Evolutionary conservation across 345 rosid genomes (phyloP), one percentile per base, ranked within the genome.

Genomic region (Bretschneidera sinensis): DNA sequence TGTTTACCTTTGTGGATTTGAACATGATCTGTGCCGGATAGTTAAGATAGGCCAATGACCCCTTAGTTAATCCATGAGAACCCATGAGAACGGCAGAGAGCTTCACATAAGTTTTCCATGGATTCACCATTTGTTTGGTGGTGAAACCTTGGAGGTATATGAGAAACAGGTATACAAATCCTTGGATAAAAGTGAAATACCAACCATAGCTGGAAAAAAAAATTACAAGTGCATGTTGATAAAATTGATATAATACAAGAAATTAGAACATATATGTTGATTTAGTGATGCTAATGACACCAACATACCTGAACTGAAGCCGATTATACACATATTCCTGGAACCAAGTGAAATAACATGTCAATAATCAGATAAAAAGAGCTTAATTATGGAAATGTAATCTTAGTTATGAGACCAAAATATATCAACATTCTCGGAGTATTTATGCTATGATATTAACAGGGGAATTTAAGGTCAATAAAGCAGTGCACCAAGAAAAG

Each of bases 301-400:
- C 7, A 2, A 39, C 35, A 14, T 61, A 91, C 98, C 96, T 88
- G 85, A 91, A 91, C 62, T 86, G 80, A 57, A 91, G 96, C 71
- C 96, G 84, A 67, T 86, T 91, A 70, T 91, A 91, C 52, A 88
- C 98, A 58, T 91, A 91, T 78, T 91, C 98, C 96, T 91, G 81
- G 34, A 77, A 66, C 45, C 17, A 51, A 59, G 22, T 61, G 62
- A 31, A 23, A 22, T 43, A 51, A 56, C 21, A 57, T 1, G n/a
- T n/a, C n/a, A 68, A 51, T 18, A 34, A 31, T 47, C 6, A n/a
- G n/a, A 17, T 48, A 48, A 7, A 48, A n/a, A 48, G 2, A 1
- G 20, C 52, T 2, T 3, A 39, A 39, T 39, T 9, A 39, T 39
- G 45, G 1, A 7, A 11, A 39, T n/a, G n/a, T 5, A 39, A 39